phyloP scores from a whole-genome alignment of 805 yeast species.

The Dipodascus geniculatus region DNA sequence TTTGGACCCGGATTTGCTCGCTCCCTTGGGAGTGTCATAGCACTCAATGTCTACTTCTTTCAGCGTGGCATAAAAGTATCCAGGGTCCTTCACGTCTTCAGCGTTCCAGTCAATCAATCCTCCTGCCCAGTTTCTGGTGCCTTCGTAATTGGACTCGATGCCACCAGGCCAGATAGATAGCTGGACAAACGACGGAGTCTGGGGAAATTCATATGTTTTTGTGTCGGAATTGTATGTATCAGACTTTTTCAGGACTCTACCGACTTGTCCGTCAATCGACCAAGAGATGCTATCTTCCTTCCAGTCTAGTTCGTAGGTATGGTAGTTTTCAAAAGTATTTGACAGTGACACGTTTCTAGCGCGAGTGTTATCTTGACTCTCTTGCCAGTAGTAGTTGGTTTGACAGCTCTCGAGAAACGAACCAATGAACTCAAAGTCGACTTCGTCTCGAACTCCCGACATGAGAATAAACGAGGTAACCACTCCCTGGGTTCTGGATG shows the following conservation, averaged over 20 bases:
- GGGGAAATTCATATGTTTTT: constrained; percentile 67
- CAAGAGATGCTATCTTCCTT: constrained; percentile 55
- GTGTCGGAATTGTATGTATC: constrained; percentile 50
- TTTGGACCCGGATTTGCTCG: constrained; percentile 33
- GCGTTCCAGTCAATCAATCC: constrained; percentile 79
- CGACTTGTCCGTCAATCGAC: constrained; percentile 56
- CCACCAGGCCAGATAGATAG: constrained; percentile 48
- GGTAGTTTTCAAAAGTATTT: constrained; percentile 57
- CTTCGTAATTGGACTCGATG: constrained; percentile 36
- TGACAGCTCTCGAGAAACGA: constrained; percentile 54
- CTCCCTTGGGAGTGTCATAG: constrained; percentile 58
- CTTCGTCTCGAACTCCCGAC: constrained; percentile 82
- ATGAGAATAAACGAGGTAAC: constrained; percentile 70
- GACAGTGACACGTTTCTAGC: constrained; percentile 32
- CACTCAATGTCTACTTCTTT: constrained; percentile 51
- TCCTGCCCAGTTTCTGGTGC: constrained; percentile 78
- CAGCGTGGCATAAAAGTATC: constrained; percentile 68
- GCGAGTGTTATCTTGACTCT: constrained; percentile 56
- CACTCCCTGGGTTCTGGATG: constrained; percentile 72
- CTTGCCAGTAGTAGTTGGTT: constrained; percentile 73
- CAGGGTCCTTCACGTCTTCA: constrained; percentile 55
- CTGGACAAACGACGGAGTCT: constrained; percentile 80
- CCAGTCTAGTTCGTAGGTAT: constrained; percentile 76
- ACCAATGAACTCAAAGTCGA: constrained; percentile 83
- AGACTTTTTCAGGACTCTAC: constrained; percentile 49